Percentiles rank a stretch among this genome's conserved stretches.
These are phyloP conservation scores for Aeminium ludgeri DNA, from an alignment of 495 filamentous ascomycete genomes.

Conservation along the genomic window DNA sequence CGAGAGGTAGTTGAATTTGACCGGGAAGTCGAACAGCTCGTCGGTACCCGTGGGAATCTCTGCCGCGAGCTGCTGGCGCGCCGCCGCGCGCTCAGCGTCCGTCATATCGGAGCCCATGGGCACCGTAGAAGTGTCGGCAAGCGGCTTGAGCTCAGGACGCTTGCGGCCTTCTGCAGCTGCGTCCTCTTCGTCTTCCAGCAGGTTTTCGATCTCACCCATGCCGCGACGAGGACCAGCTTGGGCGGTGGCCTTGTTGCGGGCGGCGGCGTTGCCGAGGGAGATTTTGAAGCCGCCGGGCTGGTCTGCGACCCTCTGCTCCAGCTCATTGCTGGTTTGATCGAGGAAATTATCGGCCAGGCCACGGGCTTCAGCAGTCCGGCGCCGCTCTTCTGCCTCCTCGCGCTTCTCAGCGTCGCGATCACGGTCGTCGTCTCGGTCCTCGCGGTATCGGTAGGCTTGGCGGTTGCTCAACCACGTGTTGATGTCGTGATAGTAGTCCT, in stretches of 20 bases:
- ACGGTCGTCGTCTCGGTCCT: slow-evolving; percentile 58
- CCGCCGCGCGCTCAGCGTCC: slow-evolving; percentile 32
- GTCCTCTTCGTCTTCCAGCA: slow-evolving; percentile 65
- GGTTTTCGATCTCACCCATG: slow-evolving; percentile 71
- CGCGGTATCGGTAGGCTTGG: slow-evolving; percentile 49
- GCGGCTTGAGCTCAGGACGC: slow-evolving; percentile 4
- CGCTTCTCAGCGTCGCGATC: slow-evolving; percentile 65
- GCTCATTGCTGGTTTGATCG: slow-evolving; percentile 69
- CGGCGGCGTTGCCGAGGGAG: slow-evolving; percentile 73
- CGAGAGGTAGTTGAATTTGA: slow-evolving; percentile 92
- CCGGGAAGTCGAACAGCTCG: slow-evolving; percentile 76
- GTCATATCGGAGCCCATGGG: slow-evolving; percentile 7
- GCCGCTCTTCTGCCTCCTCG: slow-evolving; percentile 49
- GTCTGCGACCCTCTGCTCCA: slow-evolving; percentile 31
- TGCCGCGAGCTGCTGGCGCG: slow-evolving; percentile 52
- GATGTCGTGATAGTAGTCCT: slow-evolving; percentile 76
- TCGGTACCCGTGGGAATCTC: slow-evolving; percentile 81
- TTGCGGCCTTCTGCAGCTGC: slow-evolving; percentile 27
- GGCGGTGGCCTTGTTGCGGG: slow-evolving; percentile 28
- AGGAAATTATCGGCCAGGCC: slow-evolving; percentile 90
- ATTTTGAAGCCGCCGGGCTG: slow-evolving; percentile 75
- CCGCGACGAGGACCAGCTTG: slow-evolving; percentile 51
- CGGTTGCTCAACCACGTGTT: slow-evolving; percentile 74
- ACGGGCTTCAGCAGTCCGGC: slow-evolving; percentile 59
- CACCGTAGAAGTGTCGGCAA: slow-evolving; percentile 2